Evolutionary conservation across 1,284 basidiomycete species (phyloP), one percentile per base, ranked within the genome.

Genomic region (Stygiomarasmius scandens): DNA sequence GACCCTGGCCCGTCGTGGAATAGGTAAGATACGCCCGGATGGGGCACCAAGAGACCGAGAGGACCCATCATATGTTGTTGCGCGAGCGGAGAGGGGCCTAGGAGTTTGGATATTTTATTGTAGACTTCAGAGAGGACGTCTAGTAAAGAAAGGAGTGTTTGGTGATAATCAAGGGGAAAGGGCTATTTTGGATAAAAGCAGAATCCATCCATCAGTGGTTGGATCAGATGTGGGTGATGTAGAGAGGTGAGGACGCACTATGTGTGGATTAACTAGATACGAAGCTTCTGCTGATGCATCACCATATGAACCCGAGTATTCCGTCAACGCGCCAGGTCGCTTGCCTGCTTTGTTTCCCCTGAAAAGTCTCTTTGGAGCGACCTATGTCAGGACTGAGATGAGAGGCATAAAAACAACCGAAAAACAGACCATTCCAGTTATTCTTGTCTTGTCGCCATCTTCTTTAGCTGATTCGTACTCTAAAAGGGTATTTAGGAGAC

Each of bases 61-160:
- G 89, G 86, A 0, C 90, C 90, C 80, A 87, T 86, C 85, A 90
- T 89, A 61, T 88, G 82, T 61, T 87, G 82, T 61, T 81, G 80
- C 2, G 87, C 79, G 66, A 91, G 86, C 0, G 86, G 83, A 2
- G 89, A 89, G 2, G 89, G 90, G 1, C 90, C 90, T 20, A 95
- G 83, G 48, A 92, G 82, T 67, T 86, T 86, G 3, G 84, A 82
- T 47, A 95, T 87, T 71, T 92, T 93, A 71, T 90, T 87, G 77
- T 95, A 95, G 23, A 92, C 84, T 69, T 93, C 91, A 12, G 90
- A 90, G 41, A 95, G 81, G 46, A 95, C 88, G 67, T 95, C 93
- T 55, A 94, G 85, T 29, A 93, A 83, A 34, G 93, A 92, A 50
- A 93, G 82, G 27, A 94, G 82, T 5, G 90, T 91, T 73, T 95